These are phyloP conservation scores for Pestalotiopsis sp. DNA, from an alignment of 2,329 filamentous ascomycete genomes.

Conservation along the genomic window DNA sequence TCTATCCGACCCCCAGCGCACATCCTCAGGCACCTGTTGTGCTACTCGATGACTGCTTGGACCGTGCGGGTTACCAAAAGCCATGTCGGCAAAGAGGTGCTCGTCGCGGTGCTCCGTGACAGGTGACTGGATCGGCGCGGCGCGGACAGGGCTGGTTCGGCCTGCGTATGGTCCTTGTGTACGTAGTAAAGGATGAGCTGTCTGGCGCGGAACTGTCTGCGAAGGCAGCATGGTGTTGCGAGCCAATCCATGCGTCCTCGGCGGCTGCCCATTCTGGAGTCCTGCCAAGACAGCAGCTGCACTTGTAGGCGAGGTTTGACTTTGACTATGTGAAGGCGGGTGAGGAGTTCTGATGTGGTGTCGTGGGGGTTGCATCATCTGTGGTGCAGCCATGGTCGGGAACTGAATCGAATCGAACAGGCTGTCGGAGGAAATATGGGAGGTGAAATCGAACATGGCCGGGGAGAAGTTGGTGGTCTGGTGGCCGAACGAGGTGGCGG, in stretches of 20 bases:
- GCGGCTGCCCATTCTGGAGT: constrained; percentile 28
- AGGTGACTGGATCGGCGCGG: constrained; percentile 17
- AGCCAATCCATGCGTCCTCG: constrained; percentile 20
- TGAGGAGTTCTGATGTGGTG: constrained; percentile 22
- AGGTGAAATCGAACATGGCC: constrained; percentile 27
- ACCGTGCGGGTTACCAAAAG: constrained; percentile 34
- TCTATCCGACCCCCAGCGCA: constrained; percentile 72
- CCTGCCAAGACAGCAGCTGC: constrained; percentile 32
- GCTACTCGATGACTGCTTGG: constrained; percentile 25
- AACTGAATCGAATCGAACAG: constrained; percentile 30
- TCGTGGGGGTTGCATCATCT: constrained; percentile 30
- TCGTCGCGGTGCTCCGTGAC: constrained; percentile 31
- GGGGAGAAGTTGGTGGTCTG: constrained; percentile 40
- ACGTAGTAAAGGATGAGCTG: constrained; percentile 22
- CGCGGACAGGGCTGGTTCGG: constrained; percentile 25
- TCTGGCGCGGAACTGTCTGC: constrained; percentile 19
- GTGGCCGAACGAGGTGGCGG: constrained; percentile 65
- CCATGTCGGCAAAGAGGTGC: constrained; percentile 45
- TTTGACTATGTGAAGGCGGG: constrained; percentile 26
- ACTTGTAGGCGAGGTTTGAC: constrained; percentile 28
- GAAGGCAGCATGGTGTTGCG: constrained; percentile 20
- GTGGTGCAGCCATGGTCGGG: constrained; percentile 19
- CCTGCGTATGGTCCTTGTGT: constrained; percentile 20
- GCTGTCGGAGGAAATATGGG: constrained; percentile 18
- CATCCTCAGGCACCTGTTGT: constrained; percentile 44